Percentiles rank a stretch among this genome's conserved stretches.
These are phyloP conservation scores for Pseudogymnoascus sp. DNA, from an alignment of 2,329 filamentous ascomycete species.

Conservation along the genomic window DNA sequence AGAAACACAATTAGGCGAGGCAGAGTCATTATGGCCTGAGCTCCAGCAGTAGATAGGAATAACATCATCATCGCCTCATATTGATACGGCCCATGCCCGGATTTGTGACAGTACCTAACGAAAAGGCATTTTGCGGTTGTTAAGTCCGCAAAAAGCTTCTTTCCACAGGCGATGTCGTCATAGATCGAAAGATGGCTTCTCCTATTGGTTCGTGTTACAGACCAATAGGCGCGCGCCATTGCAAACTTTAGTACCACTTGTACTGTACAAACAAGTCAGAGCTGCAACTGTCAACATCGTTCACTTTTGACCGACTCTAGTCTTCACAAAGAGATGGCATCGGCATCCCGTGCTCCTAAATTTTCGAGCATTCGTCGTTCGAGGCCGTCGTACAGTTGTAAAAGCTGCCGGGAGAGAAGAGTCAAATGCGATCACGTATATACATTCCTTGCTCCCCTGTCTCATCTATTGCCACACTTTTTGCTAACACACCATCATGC, in stretches of 20 bases:
- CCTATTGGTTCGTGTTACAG: not conserved
- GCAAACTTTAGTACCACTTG: not conserved
- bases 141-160: not conserved
- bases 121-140: not conserved
- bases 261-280: not conserved
- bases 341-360: not conserved
- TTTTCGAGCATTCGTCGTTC: not conserved
- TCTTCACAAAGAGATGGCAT: not conserved
- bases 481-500: not conserved
- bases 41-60: too few relatives aligned
- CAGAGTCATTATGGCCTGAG: too few relatives aligned
- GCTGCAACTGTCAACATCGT: not conserved
- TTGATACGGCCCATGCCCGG: too few relatives aligned
- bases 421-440: not conserved
- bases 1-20: too few relatives aligned
- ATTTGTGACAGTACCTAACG: too few relatives aligned
- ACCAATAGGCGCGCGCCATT: not conserved
- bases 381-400: not conserved
- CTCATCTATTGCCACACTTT: not conserved
- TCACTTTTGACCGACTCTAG: not conserved
- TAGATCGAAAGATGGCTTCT: not conserved
- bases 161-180: not conserved
- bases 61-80: too few relatives aligned
- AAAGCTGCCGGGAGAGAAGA: not conserved
- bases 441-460: not conserved